Evolutionary conservation across 768 basidiomycete species (phyloP), one percentile per base, ranked within the genome.

Genomic region (Collybiopsis luxurians): DNA sequence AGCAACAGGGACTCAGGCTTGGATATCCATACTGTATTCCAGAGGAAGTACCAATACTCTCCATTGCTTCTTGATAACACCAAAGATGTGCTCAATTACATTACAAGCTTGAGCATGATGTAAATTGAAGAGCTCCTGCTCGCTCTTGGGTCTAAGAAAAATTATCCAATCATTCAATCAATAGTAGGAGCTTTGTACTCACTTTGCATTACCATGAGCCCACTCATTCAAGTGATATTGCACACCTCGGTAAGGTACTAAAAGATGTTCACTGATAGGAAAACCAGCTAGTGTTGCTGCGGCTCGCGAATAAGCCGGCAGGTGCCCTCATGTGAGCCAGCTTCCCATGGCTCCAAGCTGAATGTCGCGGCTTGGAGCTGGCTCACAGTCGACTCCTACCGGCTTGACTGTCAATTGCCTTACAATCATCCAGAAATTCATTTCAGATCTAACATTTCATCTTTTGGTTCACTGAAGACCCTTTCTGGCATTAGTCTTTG

Each of bases 191-290:
- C 17, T 38, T 24, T 11, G 23, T 7, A 17, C 50, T n/a, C 23
- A 50, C 61, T 15, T 38, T 4, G 5, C 6, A 42, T 42, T 42
- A 6, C 15, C 61, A 5, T 27, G 2, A 13, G 27, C 63, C 66
- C 66, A 70, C 19, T 72, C 66, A 3, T 51, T 45, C 13, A 71
- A 59, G 31, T 71, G 68, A 50, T 72, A 71, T 7, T 53, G 47
- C 1, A 69, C 63, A 13, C 61, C 57, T 4, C 59, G 43, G 53
- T 70, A 70, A 11, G 68, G 69, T 7, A 69, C 60, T 13, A 72
- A 60, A 3, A 71, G 60, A 15, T 40, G 19, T 48, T 64, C 48
- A 50, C 66, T 64, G 10, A 17, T 19, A 36, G 57, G 56, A 62
- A 66, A 67, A 6, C 66, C 66, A 53, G 61, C 65, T n/a, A n/a